These are phyloP conservation scores for Pelargonium exstipulatum DNA, from an alignment of 441 rosid species.

Conservation along the genomic window DNA sequence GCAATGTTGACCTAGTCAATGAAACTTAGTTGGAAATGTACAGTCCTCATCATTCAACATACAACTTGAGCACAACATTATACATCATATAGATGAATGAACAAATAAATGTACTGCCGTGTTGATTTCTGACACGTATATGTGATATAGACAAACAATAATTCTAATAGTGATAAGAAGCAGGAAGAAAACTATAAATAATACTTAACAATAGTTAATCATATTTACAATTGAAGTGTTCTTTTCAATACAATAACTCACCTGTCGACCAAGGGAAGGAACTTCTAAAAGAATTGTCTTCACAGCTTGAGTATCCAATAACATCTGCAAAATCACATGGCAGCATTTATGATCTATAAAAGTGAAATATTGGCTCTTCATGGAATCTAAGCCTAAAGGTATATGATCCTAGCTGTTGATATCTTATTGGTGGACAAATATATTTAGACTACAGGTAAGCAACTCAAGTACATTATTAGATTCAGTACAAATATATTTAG, in stretches of 20 bases:
- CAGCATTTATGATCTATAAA: not conserved
- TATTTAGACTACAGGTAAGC: conserved; percentile 1
- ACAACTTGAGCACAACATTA: not conserved
- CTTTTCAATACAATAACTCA: conserved; percentile 24
- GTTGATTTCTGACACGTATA: not conserved
- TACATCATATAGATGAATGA: not conserved
- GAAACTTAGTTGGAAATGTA: too few species aligned
- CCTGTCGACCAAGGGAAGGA: conserved; percentile 93
- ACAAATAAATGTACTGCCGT: too few species aligned
- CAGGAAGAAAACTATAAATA: not conserved
- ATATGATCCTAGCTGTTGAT: too few species aligned
- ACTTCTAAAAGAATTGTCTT: conserved; percentile 92
- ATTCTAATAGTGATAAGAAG: not conserved
- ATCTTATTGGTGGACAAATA: not conserved
- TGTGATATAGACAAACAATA: not conserved
- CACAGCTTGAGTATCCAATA: conserved; percentile 94
- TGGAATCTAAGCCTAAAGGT: not conserved
- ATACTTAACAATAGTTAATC: not conserved
- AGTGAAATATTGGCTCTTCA: not conserved
- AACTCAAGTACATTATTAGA: not conserved
- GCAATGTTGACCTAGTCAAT: too few species aligned
- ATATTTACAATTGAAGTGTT: not conserved
- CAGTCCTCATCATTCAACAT: too few species aligned
- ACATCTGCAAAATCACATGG: conserved; percentile 60
- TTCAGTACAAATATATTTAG: not conserved